phyloP scores from a whole-genome alignment of 345 rosid genomes.

The Corchorus olitorius region DNA sequence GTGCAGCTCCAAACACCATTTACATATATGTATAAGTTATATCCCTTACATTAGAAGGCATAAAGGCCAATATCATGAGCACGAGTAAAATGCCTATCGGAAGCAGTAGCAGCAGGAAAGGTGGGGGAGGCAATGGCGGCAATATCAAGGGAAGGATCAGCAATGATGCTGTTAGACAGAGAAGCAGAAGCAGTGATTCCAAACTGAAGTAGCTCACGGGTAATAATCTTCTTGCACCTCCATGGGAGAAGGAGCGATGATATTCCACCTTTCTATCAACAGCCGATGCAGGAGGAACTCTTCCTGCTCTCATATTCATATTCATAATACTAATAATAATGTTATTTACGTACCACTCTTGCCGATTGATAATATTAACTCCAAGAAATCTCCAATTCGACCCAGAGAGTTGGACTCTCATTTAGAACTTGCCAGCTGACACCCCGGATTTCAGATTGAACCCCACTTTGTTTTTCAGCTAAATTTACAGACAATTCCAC shows the following conservation, averaged over 20 bases:
- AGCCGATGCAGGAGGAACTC: not conserved
- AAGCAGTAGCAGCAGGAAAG: constrained; percentile 62
- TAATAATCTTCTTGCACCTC: constrained; percentile 4
- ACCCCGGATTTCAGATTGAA: not conserved
- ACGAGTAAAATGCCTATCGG: constrained; percentile 54
- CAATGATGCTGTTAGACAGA: constrained; percentile 57
- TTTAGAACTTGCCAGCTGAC: not conserved
- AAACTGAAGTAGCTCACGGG: constrained; percentile 45
- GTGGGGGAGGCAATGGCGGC: constrained; percentile 78
- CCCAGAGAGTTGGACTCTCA: not conserved
- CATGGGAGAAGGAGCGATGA: not conserved
- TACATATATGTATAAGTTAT: constrained; percentile 40
- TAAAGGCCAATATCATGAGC: constrained; percentile 59
- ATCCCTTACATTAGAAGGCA: constrained; percentile 55
- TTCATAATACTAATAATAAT: not conserved
- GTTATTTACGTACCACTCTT: not conserved
- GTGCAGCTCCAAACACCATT: constrained; percentile 25
- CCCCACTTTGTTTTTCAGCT: not conserved
- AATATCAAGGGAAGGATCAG: constrained; percentile 67
- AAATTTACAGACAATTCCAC: not conserved
- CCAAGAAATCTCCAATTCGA: not conserved
- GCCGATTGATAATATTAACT: not conserved
- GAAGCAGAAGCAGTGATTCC: constrained; percentile 51
- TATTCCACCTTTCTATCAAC: constrained; percentile 15
- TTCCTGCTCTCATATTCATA: constrained; percentile 1